phyloP scores from a whole-genome alignment of 306 rosid species.

The Dalbergia cochinchinensis region DNA sequence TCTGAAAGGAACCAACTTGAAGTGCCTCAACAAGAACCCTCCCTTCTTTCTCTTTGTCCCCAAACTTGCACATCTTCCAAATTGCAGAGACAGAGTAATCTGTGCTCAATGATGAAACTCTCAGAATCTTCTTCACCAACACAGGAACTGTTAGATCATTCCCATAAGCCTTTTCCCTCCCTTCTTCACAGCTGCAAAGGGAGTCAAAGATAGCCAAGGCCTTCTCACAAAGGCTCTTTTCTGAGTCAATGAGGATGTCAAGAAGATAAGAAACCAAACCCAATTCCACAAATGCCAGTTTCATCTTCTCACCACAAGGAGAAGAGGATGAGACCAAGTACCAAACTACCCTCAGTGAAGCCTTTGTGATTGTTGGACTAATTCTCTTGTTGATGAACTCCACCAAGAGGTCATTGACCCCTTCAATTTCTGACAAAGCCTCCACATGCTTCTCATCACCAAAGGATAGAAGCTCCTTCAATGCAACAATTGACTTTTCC shows the following conservation, averaged over 20 bases:
- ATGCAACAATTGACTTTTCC: slow-evolving; percentile 61
- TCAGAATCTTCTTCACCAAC: slow-evolving; percentile 73
- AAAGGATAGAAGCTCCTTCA: slow-evolving; percentile 64
- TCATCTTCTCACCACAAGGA: slow-evolving; percentile 41
- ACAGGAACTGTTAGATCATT: slow-evolving; percentile 70
- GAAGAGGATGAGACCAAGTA: slow-evolving; percentile 55
- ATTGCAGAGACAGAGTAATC: slow-evolving; percentile 63
- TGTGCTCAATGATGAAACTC: slow-evolving; percentile 69
- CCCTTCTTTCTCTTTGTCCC: slow-evolving; percentile 47
- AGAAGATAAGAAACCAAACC: slow-evolving; percentile 60
- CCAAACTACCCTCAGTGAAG: slow-evolving; percentile 58
- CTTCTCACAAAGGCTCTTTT: slow-evolving; percentile 58
- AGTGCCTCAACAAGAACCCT: slow-evolving; percentile 67
- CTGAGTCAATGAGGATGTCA: slow-evolving; percentile 67
- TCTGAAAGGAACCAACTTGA: slow-evolving; percentile 84
- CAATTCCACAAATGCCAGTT: slow-evolving; percentile 50
- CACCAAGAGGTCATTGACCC: slow-evolving; percentile 56
- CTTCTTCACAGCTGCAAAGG: slow-evolving; percentile 54
- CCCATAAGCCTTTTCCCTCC: slow-evolving; percentile 56
- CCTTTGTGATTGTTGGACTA: slow-evolving; percentile 59
- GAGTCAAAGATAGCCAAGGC: slow-evolving; percentile 63
- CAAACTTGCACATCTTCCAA: slow-evolving; percentile 67
- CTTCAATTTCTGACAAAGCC: slow-evolving; percentile 57
- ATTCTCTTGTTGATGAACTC: slow-evolving; percentile 58
- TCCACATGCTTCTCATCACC: slow-evolving; percentile 55